These are phyloP conservation scores for Exophiala bonariae DNA, from an alignment of 2,329 filamentous ascomycete species.

Conservation along the genomic window DNA sequence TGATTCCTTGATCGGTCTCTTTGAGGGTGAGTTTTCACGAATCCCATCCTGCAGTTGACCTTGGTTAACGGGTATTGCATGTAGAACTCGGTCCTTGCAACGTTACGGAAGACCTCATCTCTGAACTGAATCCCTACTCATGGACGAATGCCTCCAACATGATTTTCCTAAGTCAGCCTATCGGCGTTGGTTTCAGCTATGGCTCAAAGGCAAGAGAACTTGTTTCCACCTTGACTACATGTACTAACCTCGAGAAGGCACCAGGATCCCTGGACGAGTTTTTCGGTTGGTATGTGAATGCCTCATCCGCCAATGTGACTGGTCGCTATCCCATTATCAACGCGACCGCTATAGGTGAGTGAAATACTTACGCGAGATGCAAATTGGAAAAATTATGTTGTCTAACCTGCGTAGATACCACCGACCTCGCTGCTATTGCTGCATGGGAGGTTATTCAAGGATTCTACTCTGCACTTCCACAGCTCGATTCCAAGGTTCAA, in stretches of 20 bases:
- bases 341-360: slow-evolving; percentile 43
- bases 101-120: slow-evolving; percentile 45
- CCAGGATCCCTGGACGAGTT: slow-evolving; percentile 43
- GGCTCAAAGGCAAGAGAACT: slow-evolving; percentile 29
- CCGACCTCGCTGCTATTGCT: slow-evolving; percentile 55
- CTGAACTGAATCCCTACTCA: slow-evolving; percentile 57
- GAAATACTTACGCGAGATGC: too few relatives aligned
- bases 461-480: slow-evolving; percentile 51
- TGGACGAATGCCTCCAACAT: slow-evolving; percentile 63
- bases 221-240: not conserved
- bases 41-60: not conserved
- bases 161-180: slow-evolving; percentile 62
- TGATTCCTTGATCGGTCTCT: slow-evolving; percentile 43
- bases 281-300: slow-evolving; percentile 49
- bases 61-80: slow-evolving; percentile 23
- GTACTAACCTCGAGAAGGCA: slow-evolving; percentile 22
- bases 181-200: slow-evolving; percentile 60
- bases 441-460: slow-evolving; percentile 58
- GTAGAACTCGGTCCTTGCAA: slow-evolving; percentile 44
- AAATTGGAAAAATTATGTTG: too few relatives aligned
- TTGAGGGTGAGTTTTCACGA: slow-evolving; percentile 34
- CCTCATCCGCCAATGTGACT: slow-evolving; percentile 40
- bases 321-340: slow-evolving; percentile 54
- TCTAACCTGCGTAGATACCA: slow-evolving; percentile 44
- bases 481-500: slow-evolving; percentile 50